Evolutionary conservation across 2,329 filamentous ascomycete species (phyloP), one percentile per base, ranked within the genome.

Genomic region (Aspergillus terreus): DNA sequence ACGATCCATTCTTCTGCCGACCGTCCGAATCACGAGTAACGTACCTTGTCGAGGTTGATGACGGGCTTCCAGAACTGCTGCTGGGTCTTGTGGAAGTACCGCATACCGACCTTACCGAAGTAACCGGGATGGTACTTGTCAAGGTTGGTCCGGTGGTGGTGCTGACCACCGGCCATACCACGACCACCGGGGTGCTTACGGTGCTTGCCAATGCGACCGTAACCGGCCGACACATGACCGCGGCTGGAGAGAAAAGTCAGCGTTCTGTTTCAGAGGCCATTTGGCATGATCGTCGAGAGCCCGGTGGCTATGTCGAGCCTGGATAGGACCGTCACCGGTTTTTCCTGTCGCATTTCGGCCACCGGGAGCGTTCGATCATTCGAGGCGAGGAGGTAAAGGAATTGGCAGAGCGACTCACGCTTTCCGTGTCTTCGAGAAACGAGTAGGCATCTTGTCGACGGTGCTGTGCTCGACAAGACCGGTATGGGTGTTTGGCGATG

Each of bases 171-270:
- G 76, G 94, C 94, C 80, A 89, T 89, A 86, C 84, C 84, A 74
- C 84, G 83, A 82, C 82, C 84, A 84, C 84, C 84, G 71, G 84
- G 84, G 71, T 85, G 82, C 87, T 99, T 97, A 76, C 94, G 84
- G 88, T 96, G 92, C 88, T 97, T 97, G 78, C 94, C 94, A 76
- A 97, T 79, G 85, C 92, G 92, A 83, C 94, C 92, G 79, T 97
- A 86, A 84, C 94, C 94, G 84, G 91, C 90, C 74, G 89, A 95
- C 76, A 99, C 94, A 82, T 99, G 90, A 79, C 92, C 92, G 83
- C 92, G 91, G 83, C 87, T 91, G 74, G 46, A 57, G 59, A 58
- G 51, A 49, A 55, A 56, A 40, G 55, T 59, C 46, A 62, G 55
- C 40, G 48, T 47, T 52, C 23, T 45, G 23, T 49, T 47, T 11